Evolutionary conservation across 148 eudicot species (phyloP).

Genomic region (Pharnaceum exiguum): DNA sequence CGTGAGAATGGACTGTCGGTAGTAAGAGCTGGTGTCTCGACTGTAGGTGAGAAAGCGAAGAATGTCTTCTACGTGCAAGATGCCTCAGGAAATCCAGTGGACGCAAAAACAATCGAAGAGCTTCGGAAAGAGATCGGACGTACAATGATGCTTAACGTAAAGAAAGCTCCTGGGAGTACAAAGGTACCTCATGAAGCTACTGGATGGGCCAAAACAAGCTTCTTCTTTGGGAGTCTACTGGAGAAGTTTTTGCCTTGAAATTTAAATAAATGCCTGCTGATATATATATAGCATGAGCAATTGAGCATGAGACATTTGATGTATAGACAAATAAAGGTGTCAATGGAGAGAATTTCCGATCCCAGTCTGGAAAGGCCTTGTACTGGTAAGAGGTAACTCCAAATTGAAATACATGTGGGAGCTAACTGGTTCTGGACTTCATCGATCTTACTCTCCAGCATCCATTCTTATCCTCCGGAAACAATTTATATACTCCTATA

Average conservation of each 20-base stretch:
- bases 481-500: too few species aligned
- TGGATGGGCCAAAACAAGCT: constrained; percentile 69
- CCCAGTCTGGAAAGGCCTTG: too few species aligned
- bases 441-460: too few species aligned
- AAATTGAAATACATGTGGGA: too few species aligned
- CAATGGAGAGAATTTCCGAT: too few species aligned
- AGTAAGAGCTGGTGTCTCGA: constrained; percentile 63
- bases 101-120: constrained; percentile 49
- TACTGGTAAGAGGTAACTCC: too few species aligned
- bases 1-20: constrained; percentile 68
- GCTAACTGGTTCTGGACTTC: too few species aligned
- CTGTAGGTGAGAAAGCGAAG: constrained; percentile 59
- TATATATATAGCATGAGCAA: constrained; percentile 11
- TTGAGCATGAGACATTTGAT: too few species aligned
- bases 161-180: constrained; percentile 41
- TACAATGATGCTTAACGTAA: constrained; percentile 69
- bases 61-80: constrained; percentile 66
- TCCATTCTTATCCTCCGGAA: too few species aligned
- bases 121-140: constrained; percentile 61
- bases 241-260: constrained; percentile 45
- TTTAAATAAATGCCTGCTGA: neutral
- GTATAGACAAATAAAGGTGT: constrained; percentile 19
- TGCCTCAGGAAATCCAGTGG: constrained; percentile 67
- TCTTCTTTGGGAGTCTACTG: constrained; percentile 66
- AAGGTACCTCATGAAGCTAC: constrained; percentile 32